Conservation (phyloP, 495 filamentous ascomycete genomes). For the Talaromyces borbonicus region DNA sequence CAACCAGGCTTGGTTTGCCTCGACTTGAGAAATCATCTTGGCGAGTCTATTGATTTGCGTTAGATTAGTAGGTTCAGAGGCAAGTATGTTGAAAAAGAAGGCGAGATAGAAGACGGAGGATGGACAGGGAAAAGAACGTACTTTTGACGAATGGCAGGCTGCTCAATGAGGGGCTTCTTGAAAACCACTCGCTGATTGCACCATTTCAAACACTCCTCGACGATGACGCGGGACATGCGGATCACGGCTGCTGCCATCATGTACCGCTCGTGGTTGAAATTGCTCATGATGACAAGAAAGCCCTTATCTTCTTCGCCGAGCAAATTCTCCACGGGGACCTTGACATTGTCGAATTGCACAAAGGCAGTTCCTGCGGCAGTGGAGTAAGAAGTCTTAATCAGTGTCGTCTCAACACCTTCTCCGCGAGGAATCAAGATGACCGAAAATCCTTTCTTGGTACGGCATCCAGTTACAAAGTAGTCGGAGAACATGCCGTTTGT, state of each 20-base stretch:
- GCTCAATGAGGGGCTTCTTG: conserved; percentile 67
- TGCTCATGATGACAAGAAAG: conserved; percentile 78
- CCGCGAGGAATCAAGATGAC: conserved; percentile 67
- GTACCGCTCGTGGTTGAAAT: conserved; percentile 78
- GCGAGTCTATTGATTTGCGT: conserved; percentile 42
- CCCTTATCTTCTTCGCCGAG: conserved; percentile 81
- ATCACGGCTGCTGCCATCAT: conserved; percentile 58
- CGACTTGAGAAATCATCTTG: conserved; percentile 76
- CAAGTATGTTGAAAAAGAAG: too few species aligned
- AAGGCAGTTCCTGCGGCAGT: conserved; percentile 69
- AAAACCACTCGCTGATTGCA: conserved; percentile 84
- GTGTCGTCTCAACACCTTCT: conserved; percentile 60
- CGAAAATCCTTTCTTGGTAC: conserved; percentile 71
- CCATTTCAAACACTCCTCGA: conserved; percentile 86
- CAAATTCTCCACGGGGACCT: conserved; percentile 70
- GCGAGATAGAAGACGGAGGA: background rate
- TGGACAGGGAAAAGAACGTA: conserved; percentile 15
- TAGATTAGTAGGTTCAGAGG: background rate
- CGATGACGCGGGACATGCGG: conserved; percentile 55
- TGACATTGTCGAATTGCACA: conserved; percentile 78
- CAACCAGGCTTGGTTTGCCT: conserved; percentile 78
- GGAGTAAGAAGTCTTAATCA: conserved; percentile 83
- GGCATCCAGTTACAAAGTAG: conserved; percentile 76
- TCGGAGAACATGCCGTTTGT: conserved; percentile 79
- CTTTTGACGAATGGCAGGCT: conserved; percentile 81